Base-by-base conservation (phyloP, 1,284 basidiomycete species). In the Ustilago bromivora region DNA sequence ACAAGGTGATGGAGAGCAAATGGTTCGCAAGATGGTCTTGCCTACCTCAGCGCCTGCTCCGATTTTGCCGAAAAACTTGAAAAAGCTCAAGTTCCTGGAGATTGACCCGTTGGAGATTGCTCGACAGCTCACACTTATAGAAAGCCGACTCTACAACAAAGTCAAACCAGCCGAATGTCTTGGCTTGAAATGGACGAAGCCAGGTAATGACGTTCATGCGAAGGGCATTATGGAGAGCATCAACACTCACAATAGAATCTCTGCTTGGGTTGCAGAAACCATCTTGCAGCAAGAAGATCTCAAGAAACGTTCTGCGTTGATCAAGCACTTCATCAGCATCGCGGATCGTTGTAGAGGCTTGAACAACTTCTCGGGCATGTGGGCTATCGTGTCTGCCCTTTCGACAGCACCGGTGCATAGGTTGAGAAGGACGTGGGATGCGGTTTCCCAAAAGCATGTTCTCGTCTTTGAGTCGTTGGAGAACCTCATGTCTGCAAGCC, bases 291-390 rank as follows among this genome's bases (percentile, higher is more conserved):
- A 94, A 79, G 92, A 94, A 73, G 96, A 98, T 84, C 91, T 93
- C 10, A 92, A 92, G 85, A 92, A 92, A 86, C 91, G 96, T 19
- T 93, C 94, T 5, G 87, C 88, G 28, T 87, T 93, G 56, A 90
- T 99, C 68, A 98, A 96, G 86, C 94, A 97, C 73, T 93, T 98
- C 81, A 96, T 99, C 86, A 90, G 90, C 74, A 90, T 98, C 51
- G 96, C 97, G 47, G 96, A 98, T 82, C 92, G 93, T 54, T 99
- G 96, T 87, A 92, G 94, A 56, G 87, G 88, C 17, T 87, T 99
- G 76, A 93, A 96, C 85, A 99, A 99, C 87, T 99, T 94, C 87
- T 96, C 95, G 13, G 93, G 93, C 13, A 93, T 98, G 91, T 94
- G 95, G 82, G 95, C 96, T 35, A 94, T 99, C 64, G 91, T 97